A percentile compares a stretch with the other conserved stretches of the same genome.
Conservation (phyloP, 1,284 basidiomycete species). For the Malassezia psittaci region DNA sequence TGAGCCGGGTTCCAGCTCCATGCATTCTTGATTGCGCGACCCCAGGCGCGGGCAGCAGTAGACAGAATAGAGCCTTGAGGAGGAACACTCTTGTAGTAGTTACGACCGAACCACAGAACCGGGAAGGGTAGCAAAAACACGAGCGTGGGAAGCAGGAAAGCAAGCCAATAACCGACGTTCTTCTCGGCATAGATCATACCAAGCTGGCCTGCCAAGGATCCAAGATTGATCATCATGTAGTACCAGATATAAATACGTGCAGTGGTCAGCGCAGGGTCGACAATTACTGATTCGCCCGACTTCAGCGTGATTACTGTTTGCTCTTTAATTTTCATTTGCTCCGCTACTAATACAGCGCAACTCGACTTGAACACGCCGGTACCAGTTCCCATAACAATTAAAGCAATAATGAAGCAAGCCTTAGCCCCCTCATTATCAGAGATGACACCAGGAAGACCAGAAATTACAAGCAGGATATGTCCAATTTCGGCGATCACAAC, state of each 20-base stretch:
- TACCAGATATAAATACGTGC: slow-evolving; percentile 43
- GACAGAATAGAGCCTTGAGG: slow-evolving; percentile 72
- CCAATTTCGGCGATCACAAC: slow-evolving; percentile 49
- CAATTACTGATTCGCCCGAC: slow-evolving; percentile 65
- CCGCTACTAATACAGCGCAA: slow-evolving; percentile 48
- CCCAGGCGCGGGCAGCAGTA: slow-evolving; percentile 48
- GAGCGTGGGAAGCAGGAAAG: slow-evolving; percentile 51
- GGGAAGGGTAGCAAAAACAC: slow-evolving; percentile 54
- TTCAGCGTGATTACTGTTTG: slow-evolving; percentile 48
- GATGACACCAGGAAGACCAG: slow-evolving; percentile 63
- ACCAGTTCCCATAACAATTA: slow-evolving; percentile 49
- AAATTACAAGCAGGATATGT: slow-evolving; percentile 64
- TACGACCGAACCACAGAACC: slow-evolving; percentile 60
- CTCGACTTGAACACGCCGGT: slow-evolving; percentile 67
- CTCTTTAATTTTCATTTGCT: slow-evolving; percentile 49
- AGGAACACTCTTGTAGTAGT: slow-evolving; percentile 60
- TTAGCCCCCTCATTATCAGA: slow-evolving; percentile 54
- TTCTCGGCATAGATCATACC: slow-evolving; percentile 49
- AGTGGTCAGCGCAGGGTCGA: slow-evolving; percentile 64
- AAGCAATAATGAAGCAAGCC: slow-evolving; percentile 54
- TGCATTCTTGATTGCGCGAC: slow-evolving; percentile 39
- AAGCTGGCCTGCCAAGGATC: slow-evolving; percentile 47
- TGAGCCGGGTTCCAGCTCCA: slow-evolving; percentile 48
- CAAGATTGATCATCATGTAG: slow-evolving; percentile 47
- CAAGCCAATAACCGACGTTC: slow-evolving; percentile 49